These are phyloP conservation scores for Coemansia erecta DNA, from an alignment of 192 early-diverging fungal genomes.

Conservation along the genomic window DNA sequence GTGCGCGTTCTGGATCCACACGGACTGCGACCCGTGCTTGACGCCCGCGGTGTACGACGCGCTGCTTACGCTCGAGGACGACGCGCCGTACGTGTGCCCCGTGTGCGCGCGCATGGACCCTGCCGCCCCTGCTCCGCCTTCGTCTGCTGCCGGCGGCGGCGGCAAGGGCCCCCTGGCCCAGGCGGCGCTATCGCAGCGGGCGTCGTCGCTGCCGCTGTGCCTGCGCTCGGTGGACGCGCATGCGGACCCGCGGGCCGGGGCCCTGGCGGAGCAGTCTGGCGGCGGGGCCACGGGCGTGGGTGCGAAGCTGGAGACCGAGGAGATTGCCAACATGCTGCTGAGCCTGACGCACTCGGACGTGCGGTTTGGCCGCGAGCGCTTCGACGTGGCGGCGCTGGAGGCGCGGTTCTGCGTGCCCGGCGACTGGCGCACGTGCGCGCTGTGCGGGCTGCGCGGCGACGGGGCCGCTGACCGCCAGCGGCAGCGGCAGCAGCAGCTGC, in stretches of 20 bases:
- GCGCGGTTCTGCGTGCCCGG: slow-evolving; percentile 15
- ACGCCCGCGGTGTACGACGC: slow-evolving; percentile 57
- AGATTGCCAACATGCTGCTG: slow-evolving; percentile 42
- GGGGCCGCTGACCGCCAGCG: no score
- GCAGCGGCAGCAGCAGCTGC: not conserved
- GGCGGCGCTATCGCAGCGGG: no score
- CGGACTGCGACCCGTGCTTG: slow-evolving; percentile 54
- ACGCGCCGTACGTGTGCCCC: slow-evolving; percentile 60
- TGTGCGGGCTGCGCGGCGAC: slow-evolving; percentile 43
- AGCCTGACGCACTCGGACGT: slow-evolving; percentile 47
- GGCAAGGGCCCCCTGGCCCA: no score
- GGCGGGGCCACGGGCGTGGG: no score
- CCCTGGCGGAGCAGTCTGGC: no score
- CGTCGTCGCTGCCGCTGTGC: not conserved
- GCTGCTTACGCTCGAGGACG: slow-evolving; percentile 55
- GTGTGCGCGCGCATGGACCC: slow-evolving; percentile 22
- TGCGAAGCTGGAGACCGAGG: slow-evolving; percentile 19
- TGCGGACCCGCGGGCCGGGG: no score
- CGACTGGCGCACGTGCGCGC: slow-evolving; percentile 27
- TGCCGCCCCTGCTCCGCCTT: no score
- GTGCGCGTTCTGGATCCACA: slow-evolving; percentile 60
- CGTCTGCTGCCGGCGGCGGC: no score
- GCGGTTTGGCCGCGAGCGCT: slow-evolving; percentile 37
- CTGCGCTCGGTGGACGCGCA: not conserved
- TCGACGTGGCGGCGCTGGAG: slow-evolving; percentile 24